A percentile compares a stretch with the other conserved stretches of the same genome.
Evolutionary conservation across 352 stramenopile genomes (phyloP).

Genomic region (Thalassiosira hispida): DNA sequence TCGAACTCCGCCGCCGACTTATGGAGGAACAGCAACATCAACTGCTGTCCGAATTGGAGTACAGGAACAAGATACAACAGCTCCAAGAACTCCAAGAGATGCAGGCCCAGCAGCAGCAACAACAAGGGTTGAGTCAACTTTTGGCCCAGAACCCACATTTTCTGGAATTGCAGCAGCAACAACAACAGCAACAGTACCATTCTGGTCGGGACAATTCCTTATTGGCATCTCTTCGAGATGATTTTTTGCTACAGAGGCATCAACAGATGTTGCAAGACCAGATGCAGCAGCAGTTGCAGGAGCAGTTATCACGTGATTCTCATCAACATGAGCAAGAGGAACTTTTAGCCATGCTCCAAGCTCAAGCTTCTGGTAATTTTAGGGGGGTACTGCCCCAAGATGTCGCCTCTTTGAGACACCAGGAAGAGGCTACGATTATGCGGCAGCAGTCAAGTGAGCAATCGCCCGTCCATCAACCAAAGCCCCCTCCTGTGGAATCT

Average conservation of each 20-base stretch:
- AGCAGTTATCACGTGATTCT: constrained; percentile 31
- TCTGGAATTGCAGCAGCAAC: constrained; percentile 34
- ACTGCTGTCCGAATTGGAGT: constrained; percentile 43
- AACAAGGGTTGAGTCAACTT: constrained; percentile 38
- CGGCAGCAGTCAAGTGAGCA: background rate
- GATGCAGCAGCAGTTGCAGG: constrained; percentile 53
- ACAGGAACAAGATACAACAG: constrained; percentile 46
- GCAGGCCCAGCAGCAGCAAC: constrained; percentile 44
- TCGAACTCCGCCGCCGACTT: constrained; percentile 46
- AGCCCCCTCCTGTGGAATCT: background rate
- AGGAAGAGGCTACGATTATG: constrained; percentile 3
- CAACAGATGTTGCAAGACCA: constrained; percentile 50
- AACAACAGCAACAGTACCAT: constrained; percentile 25
- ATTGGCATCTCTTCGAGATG: constrained; percentile 32
- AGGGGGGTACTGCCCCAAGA: background rate
- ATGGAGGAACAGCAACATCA: constrained; percentile 52
- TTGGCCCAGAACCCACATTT: constrained; percentile 29
- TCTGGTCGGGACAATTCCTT: constrained; percentile 21
- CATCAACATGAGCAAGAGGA: constrained; percentile 41
- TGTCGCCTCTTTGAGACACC: constrained; percentile 15
- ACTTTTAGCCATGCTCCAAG: constrained; percentile 13
- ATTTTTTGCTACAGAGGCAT: constrained; percentile 41
- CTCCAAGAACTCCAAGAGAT: constrained; percentile 48
- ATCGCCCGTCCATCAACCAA: background rate
- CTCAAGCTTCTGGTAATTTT: constrained; percentile 17